phyloP scores from a whole-genome alignment of 306 rosid species.

The Quercus ilex region DNA sequence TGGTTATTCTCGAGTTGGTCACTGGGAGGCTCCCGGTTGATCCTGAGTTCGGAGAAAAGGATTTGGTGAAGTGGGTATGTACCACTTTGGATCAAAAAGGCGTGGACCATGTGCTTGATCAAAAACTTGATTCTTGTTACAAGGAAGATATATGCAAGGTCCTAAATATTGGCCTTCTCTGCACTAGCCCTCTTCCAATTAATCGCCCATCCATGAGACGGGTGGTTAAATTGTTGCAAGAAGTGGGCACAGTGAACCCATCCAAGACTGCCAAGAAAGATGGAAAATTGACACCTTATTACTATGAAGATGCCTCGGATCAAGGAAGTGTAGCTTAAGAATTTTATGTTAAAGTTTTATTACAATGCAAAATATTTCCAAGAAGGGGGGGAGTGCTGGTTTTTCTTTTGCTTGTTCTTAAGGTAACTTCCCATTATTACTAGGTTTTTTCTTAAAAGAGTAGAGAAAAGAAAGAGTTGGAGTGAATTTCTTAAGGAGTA shows the following conservation, averaged over 20 bases:
- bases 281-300: constrained; percentile 61
- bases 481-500: neutral
- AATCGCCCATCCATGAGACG: constrained; percentile 68
- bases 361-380: constrained; percentile 2
- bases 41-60: constrained; percentile 88
- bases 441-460: constrained; percentile 11
- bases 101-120: constrained; percentile 62
- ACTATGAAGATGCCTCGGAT: constrained; percentile 61
- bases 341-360: neutral
- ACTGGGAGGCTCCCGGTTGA: constrained; percentile 71
- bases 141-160: constrained; percentile 78
- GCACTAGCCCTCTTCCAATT: constrained; percentile 91
- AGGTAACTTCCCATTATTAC: constrained; percentile 27
- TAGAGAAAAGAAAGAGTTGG: neutral
- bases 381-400: neutral
- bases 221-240: constrained; percentile 67
- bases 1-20: constrained; percentile 80
- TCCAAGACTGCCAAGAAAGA: constrained; percentile 35
- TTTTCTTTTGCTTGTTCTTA: constrained; percentile 15
- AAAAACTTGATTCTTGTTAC: constrained; percentile 64
- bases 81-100: constrained; percentile 79
- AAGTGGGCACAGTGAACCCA: constrained; percentile 42
- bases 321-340: constrained; percentile 63
- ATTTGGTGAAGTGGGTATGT: constrained; percentile 87
- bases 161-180: constrained; percentile 76